A percentile compares a stretch with the other conserved stretches of the same genome.
Evolutionary conservation across 2,329 filamentous ascomycete genomes (phyloP).

Genomic region (Biscogniauxia mediterranea): DNA sequence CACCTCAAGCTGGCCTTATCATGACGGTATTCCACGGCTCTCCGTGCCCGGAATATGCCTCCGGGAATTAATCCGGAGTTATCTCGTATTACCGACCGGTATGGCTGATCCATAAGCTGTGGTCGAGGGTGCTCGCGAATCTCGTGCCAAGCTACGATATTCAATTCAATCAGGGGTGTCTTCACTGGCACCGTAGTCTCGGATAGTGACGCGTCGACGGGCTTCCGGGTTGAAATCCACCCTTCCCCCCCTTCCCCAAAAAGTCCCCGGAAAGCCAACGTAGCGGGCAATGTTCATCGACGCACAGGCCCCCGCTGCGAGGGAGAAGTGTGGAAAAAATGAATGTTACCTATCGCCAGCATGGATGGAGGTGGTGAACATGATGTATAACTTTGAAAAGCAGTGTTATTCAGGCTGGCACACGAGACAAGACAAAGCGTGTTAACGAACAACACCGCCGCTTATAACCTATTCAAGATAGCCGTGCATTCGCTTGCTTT

Average conservation of each 20-base stretch:
- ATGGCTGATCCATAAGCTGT: constrained; percentile 21
- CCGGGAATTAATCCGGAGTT: constrained; percentile 7
- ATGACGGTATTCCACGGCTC: not conserved
- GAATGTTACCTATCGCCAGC: constrained; percentile 47
- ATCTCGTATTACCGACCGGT: constrained; percentile 25
- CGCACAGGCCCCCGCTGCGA: constrained; percentile 44
- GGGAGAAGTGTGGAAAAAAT: constrained; percentile 47
- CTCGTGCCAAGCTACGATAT: constrained; percentile 19
- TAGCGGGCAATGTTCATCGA: constrained; percentile 48
- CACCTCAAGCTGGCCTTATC: not conserved
- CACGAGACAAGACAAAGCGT: constrained; percentile 27
- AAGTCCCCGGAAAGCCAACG: constrained; percentile 41
- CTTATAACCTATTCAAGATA: constrained; percentile 55
- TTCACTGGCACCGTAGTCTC: constrained; percentile 34
- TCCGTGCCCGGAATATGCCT: constrained; percentile 1
- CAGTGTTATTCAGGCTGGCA: not conserved
- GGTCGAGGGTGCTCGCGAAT: constrained; percentile 12
- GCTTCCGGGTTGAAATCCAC: constrained; percentile 26
- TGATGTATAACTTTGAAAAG: not conserved
- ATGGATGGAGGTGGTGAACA: constrained; percentile 41
- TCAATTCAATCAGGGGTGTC: constrained; percentile 29
- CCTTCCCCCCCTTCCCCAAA: no score
- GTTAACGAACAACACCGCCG: constrained; percentile 36
- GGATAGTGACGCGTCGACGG: constrained; percentile 24
- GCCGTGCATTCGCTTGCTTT: constrained; percentile 51